A percentile compares a stretch with the other conserved stretches of the same genome.
phyloP scores from a whole-genome alignment of 2,329 filamentous ascomycete genomes.

The Coniochaeta sp. region DNA sequence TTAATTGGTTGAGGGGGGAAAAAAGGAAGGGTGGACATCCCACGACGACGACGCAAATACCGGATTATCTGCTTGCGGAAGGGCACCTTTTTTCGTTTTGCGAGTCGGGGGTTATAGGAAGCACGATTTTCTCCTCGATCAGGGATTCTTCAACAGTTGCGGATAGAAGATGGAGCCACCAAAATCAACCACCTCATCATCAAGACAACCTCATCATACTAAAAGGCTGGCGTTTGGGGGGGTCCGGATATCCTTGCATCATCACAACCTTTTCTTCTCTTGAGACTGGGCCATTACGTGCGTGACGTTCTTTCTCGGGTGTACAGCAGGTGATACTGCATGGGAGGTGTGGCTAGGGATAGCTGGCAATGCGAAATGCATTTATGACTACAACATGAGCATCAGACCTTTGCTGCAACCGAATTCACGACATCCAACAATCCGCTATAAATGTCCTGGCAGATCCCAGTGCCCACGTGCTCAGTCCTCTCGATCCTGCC shows the following conservation, averaged over 20 bases:
- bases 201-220: background rate
- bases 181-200: constrained; percentile 46
- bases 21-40: too few species aligned
- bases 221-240: constrained; percentile 61
- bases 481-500: too few species aligned
- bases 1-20: constrained; percentile 40
- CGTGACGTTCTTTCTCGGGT: constrained; percentile 33
- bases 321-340: constrained; percentile 35
- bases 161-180: constrained; percentile 67
- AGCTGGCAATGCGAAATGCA: constrained; percentile 40
- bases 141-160: constrained; percentile 41
- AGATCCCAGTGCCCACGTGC: too few species aligned
- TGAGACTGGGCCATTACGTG: constrained; percentile 32
- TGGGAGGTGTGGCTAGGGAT: constrained; percentile 37
- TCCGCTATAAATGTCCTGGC: too few species aligned
- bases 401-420: background rate
- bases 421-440: background rate
- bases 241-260: constrained; percentile 81
- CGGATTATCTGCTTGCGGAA: constrained; percentile 44
- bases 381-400: constrained; percentile 2
- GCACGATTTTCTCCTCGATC: constrained; percentile 18
- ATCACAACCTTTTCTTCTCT: constrained; percentile 26
- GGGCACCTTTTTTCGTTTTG: background rate
- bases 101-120: background rate
- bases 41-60: constrained; percentile 33